phyloP scores from a whole-genome alignment of 164 flowering plant genomes.

The Amborella trichopoda region DNA sequence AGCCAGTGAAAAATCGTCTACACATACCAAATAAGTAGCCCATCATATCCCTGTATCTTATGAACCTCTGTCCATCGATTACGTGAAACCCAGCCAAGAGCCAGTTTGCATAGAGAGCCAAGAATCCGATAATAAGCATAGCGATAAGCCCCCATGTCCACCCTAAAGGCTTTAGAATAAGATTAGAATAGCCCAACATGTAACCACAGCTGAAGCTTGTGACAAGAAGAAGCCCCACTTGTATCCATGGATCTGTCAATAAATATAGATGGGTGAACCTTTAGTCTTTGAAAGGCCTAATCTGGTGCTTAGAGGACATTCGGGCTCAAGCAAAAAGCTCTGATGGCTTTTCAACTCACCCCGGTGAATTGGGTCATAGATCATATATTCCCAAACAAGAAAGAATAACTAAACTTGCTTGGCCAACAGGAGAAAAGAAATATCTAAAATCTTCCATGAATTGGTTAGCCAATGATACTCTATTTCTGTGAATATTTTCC shows the following conservation, averaged over 20 bases:
- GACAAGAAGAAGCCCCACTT: slow-evolving; percentile 37
- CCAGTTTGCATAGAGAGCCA: slow-evolving; percentile 35
- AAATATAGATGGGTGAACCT: too few species aligned
- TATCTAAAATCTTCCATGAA: too few species aligned
- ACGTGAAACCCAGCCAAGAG: slow-evolving; percentile 40
- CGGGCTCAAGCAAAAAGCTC: too few species aligned
- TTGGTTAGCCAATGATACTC: too few species aligned
- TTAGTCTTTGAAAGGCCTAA: too few species aligned
- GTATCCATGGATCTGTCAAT: slow-evolving; percentile 53
- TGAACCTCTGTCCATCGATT: slow-evolving; percentile 37
- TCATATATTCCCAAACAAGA: too few species aligned
- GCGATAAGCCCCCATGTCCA: slow-evolving; percentile 42
- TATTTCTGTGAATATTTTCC: too few species aligned
- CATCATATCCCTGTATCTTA: slow-evolving; percentile 55
- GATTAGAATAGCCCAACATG: slow-evolving; percentile 35
- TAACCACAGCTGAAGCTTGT: slow-evolving; percentile 42
- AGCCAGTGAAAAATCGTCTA: background rate
- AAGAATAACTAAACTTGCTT: too few species aligned
- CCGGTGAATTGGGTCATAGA: too few species aligned
- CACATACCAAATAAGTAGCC: slow-evolving; percentile 19
- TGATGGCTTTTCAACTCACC: too few species aligned
- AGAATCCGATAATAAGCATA: slow-evolving; percentile 19
- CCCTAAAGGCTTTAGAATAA: slow-evolving; percentile 45
- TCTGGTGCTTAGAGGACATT: too few species aligned
- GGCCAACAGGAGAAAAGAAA: too few species aligned